Base-by-base conservation (phyloP, 768 basidiomycete genomes). In the Lactarius sp. region DNA sequence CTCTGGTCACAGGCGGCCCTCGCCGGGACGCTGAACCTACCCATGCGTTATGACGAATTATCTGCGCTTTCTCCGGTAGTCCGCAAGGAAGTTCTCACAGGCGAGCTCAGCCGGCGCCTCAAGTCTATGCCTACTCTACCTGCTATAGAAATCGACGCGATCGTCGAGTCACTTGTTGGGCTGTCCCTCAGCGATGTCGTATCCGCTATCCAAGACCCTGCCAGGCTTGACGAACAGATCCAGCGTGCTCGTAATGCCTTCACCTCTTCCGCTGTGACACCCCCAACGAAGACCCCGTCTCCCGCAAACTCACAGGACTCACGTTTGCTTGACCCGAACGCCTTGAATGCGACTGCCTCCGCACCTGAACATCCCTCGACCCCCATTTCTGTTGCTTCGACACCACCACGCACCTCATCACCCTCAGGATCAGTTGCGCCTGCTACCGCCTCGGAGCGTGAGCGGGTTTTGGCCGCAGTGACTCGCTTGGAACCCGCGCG, bases 311-410 rank as follows among this genome's bases (percentile, higher is more conserved):
- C 87, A 6, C 88, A 88, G 66, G 87, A 89, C 72, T 90, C 90
- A 1, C 80, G 84, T 36, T 73, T 85, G n/a, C 76, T 87, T 34
- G 87, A 89, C 67, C 80, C 83, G 6, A 82, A 79, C 60, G 79
- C 82, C 7, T 74, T 84, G 27, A 83, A 83, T 66, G 87, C 89
- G 2, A 91, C 89, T 4, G 92, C 91, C 2, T 90, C 88, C 54
- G 91, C 91, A n/a, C 92, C 92, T 0, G 92, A 94, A 70, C 91
- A 92, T 65, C 92, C 92, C 0, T 90, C 88, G 7, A 93, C 92
- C 0, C 92, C 92, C 1, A 83, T 93, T 13, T 92, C 91, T 1
- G 79, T 90, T 62, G 84, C 84, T 61, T 85, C 87, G 37, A 90
- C 89, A 0, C 90, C 92, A 2, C 89, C 92, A 13, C 84, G 92